Percentiles rank a stretch among this genome's conserved stretches.
Evolutionary conservation across 2,329 filamentous ascomycete genomes (phyloP).

Genomic region (Botrytis sinoallii): DNA sequence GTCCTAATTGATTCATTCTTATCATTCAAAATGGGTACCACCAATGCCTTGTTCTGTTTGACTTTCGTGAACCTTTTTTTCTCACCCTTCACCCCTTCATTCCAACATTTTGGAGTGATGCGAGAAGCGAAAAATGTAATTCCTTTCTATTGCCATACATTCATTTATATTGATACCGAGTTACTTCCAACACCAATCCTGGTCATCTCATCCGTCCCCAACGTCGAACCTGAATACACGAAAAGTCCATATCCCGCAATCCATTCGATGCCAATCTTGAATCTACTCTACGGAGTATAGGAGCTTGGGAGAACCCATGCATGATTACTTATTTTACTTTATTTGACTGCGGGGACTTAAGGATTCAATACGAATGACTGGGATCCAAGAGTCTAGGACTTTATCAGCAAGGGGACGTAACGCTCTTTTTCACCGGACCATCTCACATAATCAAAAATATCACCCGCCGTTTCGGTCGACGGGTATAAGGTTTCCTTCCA

Average conservation of each 20-base stretch:
- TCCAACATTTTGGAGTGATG: neutral
- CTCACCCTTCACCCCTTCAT: neutral
- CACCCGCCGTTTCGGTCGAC: conserved; percentile 8
- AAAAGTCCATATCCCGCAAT: neutral
- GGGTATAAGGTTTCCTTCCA: neutral
- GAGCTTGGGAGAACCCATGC: neutral
- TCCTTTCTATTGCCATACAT: neutral
- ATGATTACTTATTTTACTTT: neutral
- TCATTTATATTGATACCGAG: neutral
- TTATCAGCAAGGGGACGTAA: neutral
- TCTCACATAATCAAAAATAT: conserved; percentile 11
- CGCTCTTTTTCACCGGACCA: neutral
- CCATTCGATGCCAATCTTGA: neutral
- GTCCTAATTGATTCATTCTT: neutral
- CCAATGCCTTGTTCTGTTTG: neutral
- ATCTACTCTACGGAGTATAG: neutral
- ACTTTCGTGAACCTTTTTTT: neutral
- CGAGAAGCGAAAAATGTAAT: neutral
- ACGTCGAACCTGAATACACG: neutral
- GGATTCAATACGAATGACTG: neutral
- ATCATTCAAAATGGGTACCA: neutral
- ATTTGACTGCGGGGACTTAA: conserved; percentile 3
- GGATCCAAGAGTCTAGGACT: neutral
- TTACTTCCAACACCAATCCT: neutral
- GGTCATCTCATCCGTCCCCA: neutral